phyloP scores from a whole-genome alignment of 1,139 yeast species.

The Yamadazyma aaseri region DNA sequence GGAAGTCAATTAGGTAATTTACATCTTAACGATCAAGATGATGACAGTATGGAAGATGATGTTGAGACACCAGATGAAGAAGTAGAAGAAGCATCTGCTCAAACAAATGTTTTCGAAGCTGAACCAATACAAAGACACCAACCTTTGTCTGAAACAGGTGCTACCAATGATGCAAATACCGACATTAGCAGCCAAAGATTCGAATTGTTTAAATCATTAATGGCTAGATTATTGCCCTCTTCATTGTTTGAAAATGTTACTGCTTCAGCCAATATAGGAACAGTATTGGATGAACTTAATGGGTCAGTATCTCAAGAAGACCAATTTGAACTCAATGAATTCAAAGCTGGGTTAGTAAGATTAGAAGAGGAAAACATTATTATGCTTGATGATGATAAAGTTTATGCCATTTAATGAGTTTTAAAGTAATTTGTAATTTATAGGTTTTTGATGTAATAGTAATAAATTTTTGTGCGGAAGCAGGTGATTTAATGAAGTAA shows the following conservation, averaged over 20 bases:
- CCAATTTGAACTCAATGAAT: conserved; percentile 50
- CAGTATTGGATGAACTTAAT: conserved; percentile 46
- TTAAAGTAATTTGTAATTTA: no score
- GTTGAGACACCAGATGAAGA: conserved; percentile 10
- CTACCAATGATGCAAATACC: conserved; percentile 13
- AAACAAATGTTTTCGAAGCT: conserved; percentile 13
- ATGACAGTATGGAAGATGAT: conserved; percentile 21
- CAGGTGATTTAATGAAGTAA: no score
- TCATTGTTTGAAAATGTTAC: conserved; percentile 45
- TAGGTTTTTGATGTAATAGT: no score
- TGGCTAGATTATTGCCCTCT: conserved; percentile 48
- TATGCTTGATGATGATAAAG: conserved; percentile 60
- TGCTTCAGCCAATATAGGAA: conserved; percentile 45
- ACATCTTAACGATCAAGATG: conserved; percentile 15
- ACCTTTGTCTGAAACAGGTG: conserved; percentile 28
- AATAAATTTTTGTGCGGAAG: no score
- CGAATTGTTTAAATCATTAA: conserved; percentile 39
- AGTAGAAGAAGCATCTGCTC: no score
- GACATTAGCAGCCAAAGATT: conserved; percentile 51
- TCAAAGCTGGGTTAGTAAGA: conserved; percentile 48
- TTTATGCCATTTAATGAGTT: conserved; percentile 60
- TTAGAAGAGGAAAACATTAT: conserved; percentile 58
- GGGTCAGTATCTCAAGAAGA: conserved; percentile 62
- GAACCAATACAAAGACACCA: no score
- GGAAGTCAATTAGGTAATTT: conserved; percentile 28